Base-by-base conservation (phyloP, 306 rosid species). In the Dryas octopetala region DNA sequence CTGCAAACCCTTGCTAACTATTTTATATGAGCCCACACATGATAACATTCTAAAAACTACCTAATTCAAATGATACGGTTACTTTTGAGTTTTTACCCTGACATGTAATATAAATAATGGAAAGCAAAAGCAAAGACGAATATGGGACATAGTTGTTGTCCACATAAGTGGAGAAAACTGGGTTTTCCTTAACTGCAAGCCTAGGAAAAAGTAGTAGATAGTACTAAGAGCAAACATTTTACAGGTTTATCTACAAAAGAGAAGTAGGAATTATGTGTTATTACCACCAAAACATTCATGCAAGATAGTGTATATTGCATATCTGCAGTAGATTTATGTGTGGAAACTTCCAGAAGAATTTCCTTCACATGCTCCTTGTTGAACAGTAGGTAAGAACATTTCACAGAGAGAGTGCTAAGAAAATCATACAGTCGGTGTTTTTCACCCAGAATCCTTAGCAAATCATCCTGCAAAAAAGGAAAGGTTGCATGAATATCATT, bases 311-410 rank as follows among this genome's bases (percentile, higher is more conserved):
- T 57, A 76, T 43, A 82, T 70, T 69, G 86, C 49, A 75, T 76
- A 84, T 84, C 86, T 38, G 82, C 87, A n/a, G 87, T 77, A 74
- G 92, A 80, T 73, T 86, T 92, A 66, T 92, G 92, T 63, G 76
- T 66, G 59, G 72, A 70, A 44, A 79, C 77, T 86, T 92, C 96
- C 74, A 72, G 75, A 86, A 92, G 89, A 88, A 88, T 80, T 78
- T 80, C 91, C 84, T 89, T 90, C 75, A 89, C 96, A 52, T 96
- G 94, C 83, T 90, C 98, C 89, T 90, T 96, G 89, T 92, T 89
- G 88, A 96, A 96, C 68, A 96, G 94, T 79, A 90, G 74, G 78
- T 89, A 92, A 53, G 99, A 86, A 85, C 92, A 89, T 83, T 96
- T 96, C 86, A 92, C 76, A 28, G 96, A 90, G 76, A 92, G 83